These are phyloP conservation scores for Psilocybe tampanensis DNA, from an alignment of 768 basidiomycete genomes.

Conservation along the genomic window DNA sequence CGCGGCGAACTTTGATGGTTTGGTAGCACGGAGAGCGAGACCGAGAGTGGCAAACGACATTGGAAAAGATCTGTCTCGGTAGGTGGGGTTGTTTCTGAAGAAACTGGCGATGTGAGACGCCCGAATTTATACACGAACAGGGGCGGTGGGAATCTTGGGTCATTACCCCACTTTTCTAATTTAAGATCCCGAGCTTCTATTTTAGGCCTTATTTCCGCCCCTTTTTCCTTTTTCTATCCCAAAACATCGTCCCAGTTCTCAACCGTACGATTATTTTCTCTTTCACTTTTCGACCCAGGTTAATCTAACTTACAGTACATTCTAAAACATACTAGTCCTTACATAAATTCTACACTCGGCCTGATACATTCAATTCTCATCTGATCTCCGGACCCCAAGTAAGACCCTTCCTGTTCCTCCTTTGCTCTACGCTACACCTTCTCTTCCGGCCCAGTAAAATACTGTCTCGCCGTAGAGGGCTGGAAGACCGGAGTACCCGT, in stretches of 20 bases:
- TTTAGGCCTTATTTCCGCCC: not conserved
- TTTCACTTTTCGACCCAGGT: too few species aligned
- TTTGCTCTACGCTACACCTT: not conserved
- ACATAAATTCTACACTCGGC: too few species aligned
- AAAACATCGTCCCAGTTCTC: not conserved
- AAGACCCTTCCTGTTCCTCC: not conserved
- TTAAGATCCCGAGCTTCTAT: constrained; percentile 16
- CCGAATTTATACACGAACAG: not conserved
- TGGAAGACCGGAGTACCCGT: constrained; percentile 32
- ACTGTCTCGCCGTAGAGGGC: constrained; percentile 42
- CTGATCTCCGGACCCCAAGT: not conserved
- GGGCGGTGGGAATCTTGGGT: constrained; percentile 26
- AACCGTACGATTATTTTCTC: not conserved
- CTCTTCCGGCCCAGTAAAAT: constrained; percentile 32
- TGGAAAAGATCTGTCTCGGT: too few species aligned
- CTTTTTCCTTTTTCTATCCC: not conserved
- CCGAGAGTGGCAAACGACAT: constrained; percentile 33
- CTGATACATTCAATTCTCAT: not conserved
- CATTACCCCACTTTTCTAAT: constrained; percentile 11
- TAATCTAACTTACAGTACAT: too few species aligned
- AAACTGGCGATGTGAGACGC: too few species aligned
- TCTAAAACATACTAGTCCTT: too few species aligned
- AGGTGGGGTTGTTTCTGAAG: not conserved
- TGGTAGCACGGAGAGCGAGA: constrained; percentile 22
- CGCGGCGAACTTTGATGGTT: constrained; percentile 9